Conservation (phyloP, 2,329 filamentous ascomycete genomes). For the Colletotrichum chlorophyti region DNA sequence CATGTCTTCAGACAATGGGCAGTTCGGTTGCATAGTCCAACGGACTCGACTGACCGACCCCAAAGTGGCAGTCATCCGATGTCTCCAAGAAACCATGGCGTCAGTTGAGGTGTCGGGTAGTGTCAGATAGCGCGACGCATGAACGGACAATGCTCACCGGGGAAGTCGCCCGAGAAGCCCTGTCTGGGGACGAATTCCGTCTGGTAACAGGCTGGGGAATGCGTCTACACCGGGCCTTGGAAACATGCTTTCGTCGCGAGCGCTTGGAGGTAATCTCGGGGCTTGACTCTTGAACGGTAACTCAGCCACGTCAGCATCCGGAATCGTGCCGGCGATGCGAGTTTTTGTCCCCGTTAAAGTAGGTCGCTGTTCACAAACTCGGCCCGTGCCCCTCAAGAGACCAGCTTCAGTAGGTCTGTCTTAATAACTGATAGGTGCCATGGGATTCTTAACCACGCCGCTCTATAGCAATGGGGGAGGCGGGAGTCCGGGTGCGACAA, state of each 20-base stretch:
- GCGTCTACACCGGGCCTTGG: neutral
- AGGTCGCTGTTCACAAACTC: no score
- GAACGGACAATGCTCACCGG: neutral
- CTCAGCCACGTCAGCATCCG: conserved; percentile 23
- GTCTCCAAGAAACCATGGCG: conserved; percentile 20
- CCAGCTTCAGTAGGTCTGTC: no score
- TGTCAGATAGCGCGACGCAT: conserved; percentile 7
- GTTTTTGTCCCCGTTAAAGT: no score
- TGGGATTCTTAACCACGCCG: no score
- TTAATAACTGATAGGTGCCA: no score
- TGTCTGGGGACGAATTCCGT: neutral
- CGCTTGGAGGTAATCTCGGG: conserved; percentile 14
- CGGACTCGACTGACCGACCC: neutral
- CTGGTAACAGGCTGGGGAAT: neutral
- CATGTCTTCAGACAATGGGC: neutral
- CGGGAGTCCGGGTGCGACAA: neutral
- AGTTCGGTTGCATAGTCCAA: conserved; percentile 2
- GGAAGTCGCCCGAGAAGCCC: conserved; percentile 6
- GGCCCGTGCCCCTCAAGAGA: no score
- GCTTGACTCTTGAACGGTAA: conserved; percentile 18
- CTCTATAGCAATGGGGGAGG: neutral
- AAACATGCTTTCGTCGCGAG: neutral
- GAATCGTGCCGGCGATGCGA: no score
- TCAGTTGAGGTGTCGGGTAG: conserved; percentile 22
- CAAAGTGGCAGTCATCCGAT: conserved; percentile 20